Evolutionary conservation across 352 stramenopile genomes (phyloP), one percentile per base, ranked within the genome.

Genomic region (Sclerospora graminicola): DNA sequence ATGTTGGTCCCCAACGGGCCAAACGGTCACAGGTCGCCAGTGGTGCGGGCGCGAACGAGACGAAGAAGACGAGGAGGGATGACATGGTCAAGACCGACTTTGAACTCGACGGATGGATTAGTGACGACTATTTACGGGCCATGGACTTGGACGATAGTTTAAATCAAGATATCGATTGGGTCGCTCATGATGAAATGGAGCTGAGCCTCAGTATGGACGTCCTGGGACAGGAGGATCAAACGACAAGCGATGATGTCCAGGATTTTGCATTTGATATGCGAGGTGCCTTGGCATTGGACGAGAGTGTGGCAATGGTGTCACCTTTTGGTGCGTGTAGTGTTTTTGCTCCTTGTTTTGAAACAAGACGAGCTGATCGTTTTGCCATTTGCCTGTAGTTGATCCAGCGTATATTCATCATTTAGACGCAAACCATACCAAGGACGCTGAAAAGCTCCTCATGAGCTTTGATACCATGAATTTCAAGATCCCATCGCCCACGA

Each of bases 401-500:
- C 68, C 65, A 26, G 51, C 45, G 51, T 66, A 66, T 48, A 57
- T 73, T 44, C 61, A 29, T 33, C 35, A n/a, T n/a, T n/a, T 76
- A 44, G 57, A 79, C 38, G 50, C 58, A 52, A 63, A 41, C 44
- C 64, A 24, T 21, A 40, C 53, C n/a, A 74, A 65, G 53, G 58
- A 85, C 46, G 76, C 71, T 1, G 79, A 90, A 44, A 84, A 80
- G 67, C 69, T 90, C 43, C 58, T 90, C 45, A 90, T 90, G 79
- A 88, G 79, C 55, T 90, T 90, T 51, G 79, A 90, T 44, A 90
- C 79, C 30, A 90, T 90, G 79, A 68, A 66, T 13, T 90, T 88
- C 43, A 80, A 67, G 32, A 82, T 84, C 42, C 79, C 79, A 39
- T 90, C 79, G 20, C 79, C 79, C 5, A 87, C 76, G 14, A 84